Base-by-base conservation (phyloP, 2,329 filamentous ascomycete species). In the Colletotrichum sp. region DNA sequence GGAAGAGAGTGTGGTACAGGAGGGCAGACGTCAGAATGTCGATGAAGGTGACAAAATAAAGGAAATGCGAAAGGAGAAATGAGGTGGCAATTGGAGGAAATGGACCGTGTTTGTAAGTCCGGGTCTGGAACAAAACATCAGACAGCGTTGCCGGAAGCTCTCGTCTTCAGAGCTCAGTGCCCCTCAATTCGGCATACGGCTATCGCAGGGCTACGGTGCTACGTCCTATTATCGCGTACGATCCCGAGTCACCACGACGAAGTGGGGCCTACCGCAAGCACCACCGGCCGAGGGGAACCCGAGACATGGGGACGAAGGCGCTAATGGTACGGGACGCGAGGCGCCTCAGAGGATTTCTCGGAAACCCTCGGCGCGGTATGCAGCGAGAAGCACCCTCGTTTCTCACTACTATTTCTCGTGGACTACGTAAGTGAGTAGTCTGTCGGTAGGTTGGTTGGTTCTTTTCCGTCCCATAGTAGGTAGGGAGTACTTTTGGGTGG, bases 201-300 rank as follows among this genome's bases (percentile, higher is more conserved):
- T 77, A 73, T 77, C 73, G 56, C 48, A 76, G 67, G 67, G 36
- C 67, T 71, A 64, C 68, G 74, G 67, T 64, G 36, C 64, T 70
- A 60, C 68, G 60, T 65, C 66, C 67, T 71, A 70, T 75, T 60
- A 71, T 62, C 64, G 67, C 68, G 66, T 32, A 24, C 72, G 48
- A 70, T 72, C 64, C 75, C 70, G 71, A 75, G 71, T 76, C 60
- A 70, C 69, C 56, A 75, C 60, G 66, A 76, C 52, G 26, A 73
- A 71, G 56, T 70, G 65, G 65, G 61, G 66, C 36, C 52, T 24
- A 65, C 64, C 65, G 61, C 26, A 76, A 65, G 75, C 75, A 78
- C 71, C 58, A 71, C 79, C 80, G 80, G 80, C 78, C 80, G 79
- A 81, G 79, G 77, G 80, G 79, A 80, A 80, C 76, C 76, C 76